Percentiles rank a stretch among this genome's conserved stretches.
Conservation (phyloP, 345 rosid species). For the Geranium brycei region DNA sequence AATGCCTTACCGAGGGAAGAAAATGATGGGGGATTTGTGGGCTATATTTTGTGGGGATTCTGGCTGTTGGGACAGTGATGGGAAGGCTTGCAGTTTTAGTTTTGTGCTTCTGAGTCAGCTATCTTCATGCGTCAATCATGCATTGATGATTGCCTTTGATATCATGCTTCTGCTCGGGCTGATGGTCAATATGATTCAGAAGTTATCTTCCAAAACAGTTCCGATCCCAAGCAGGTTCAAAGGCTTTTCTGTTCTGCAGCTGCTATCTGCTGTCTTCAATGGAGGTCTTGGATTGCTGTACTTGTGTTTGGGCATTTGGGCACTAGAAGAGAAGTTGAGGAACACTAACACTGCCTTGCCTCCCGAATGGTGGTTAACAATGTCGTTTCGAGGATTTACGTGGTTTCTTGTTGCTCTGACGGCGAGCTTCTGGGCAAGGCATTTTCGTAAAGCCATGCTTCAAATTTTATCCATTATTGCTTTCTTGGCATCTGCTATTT, state of each 20-base stretch:
- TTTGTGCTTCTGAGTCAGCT: conserved; percentile 19
- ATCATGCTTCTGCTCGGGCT: conserved; percentile 36
- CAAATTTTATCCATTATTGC: conserved; percentile 38
- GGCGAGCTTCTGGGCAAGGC: conserved; percentile 29
- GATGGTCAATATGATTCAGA: conserved; percentile 30
- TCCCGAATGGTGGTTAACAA: conserved; percentile 33
- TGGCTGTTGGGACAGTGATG: conserved; percentile 14
- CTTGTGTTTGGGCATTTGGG: conserved; percentile 45
- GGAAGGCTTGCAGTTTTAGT: conserved; percentile 12
- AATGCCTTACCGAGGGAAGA: background rate
- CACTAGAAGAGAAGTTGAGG: conserved; percentile 39
- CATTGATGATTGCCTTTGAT: conserved; percentile 37
- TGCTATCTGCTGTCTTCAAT: conserved; percentile 38
- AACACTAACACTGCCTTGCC: conserved; percentile 28
- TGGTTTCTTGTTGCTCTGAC: conserved; percentile 45
- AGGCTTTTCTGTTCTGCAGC: conserved; percentile 25
- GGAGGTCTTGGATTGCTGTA: conserved; percentile 49
- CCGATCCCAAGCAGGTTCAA: conserved; percentile 13
- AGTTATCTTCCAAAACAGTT: conserved; percentile 22
- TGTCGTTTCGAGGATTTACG: conserved; percentile 49
- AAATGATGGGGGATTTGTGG: conserved; percentile 40
- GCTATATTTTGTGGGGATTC: conserved; percentile 41
- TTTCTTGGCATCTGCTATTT: conserved; percentile 33
- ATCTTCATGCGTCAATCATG: conserved; percentile 37
- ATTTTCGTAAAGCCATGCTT: conserved; percentile 22